phyloP scores from a whole-genome alignment of 2,329 filamentous ascomycete species.

The Sporothrix brasiliensis region DNA sequence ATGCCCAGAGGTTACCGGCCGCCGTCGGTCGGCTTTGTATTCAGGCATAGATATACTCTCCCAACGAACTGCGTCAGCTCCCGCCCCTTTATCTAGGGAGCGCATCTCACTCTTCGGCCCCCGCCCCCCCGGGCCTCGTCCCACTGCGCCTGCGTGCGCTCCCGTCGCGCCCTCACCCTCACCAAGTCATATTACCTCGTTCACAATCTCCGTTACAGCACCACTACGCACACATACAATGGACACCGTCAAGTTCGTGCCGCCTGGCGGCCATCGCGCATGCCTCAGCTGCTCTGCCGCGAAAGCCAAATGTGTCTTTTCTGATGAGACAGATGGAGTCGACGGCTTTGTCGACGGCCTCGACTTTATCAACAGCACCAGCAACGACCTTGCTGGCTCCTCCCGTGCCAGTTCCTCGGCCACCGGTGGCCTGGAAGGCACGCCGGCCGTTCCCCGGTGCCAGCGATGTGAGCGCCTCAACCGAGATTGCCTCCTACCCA shows the following conservation, averaged over 20 bases:
- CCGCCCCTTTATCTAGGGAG: constrained; percentile 5
- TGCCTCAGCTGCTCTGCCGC: constrained; percentile 38
- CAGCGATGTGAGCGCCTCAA: constrained; percentile 36
- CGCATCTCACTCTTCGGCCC: constrained; percentile 27
- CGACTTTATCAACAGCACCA: constrained; percentile 24
- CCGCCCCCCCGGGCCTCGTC: constrained; percentile 4
- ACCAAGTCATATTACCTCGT: background rate
- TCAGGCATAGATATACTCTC: constrained; percentile 4
- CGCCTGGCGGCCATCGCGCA: constrained; percentile 38
- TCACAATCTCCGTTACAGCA: background rate
- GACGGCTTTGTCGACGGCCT: constrained; percentile 23
- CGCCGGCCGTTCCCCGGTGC: constrained; percentile 33
- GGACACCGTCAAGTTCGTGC: constrained; percentile 38
- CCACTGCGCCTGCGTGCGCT: constrained; percentile 5
- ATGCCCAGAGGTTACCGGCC: constrained; percentile 26
- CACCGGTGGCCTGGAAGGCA: constrained; percentile 23
- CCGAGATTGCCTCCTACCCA: constrained; percentile 35
- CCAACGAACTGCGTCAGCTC: background rate
- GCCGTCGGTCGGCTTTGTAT: constrained; percentile 26
- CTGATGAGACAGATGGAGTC: constrained; percentile 32
- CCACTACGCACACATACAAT: constrained; percentile 18
- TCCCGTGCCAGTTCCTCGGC: background rate
- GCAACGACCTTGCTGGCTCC: background rate
- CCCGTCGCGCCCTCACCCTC: background rate
- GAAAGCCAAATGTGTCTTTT: constrained; percentile 39